phyloP scores from a whole-genome alignment of 2,329 filamentous ascomycete genomes.

The Ceratocystis smalleyi region DNA sequence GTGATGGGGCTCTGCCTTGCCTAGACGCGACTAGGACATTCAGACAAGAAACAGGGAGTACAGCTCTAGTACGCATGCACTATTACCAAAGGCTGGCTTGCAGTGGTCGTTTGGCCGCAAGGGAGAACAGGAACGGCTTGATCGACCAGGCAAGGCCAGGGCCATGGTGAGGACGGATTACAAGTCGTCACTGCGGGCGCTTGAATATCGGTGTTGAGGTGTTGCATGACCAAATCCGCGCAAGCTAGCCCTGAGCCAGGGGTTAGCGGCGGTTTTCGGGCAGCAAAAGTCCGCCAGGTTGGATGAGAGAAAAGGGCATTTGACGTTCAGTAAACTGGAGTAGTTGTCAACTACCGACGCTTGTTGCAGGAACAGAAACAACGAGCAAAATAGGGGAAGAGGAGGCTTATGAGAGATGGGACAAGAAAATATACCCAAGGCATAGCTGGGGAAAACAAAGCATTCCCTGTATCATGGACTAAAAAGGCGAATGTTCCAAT shows the following conservation, averaged over 20 bases:
- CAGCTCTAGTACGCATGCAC: background rate
- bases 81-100: background rate
- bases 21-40: background rate
- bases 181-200: background rate
- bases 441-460: background rate
- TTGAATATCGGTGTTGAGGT: background rate
- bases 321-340: too few relatives aligned
- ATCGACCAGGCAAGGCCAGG: background rate
- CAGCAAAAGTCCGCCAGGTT: background rate
- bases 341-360: too few relatives aligned
- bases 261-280: background rate
- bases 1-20: background rate
- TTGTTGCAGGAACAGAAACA: background rate
- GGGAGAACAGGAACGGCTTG: background rate
- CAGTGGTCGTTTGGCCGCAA: background rate
- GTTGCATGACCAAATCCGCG: background rate
- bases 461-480: constrained; percentile 17
- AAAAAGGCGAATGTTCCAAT: constrained; percentile 18
- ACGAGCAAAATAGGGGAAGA: background rate
- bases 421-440: background rate
- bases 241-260: background rate
- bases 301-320: background rate
- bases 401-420: background rate
- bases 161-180: background rate
- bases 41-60: background rate